Conservation (phyloP, 805 yeast species). For the Schwanniomyces vanrijiae region DNA sequence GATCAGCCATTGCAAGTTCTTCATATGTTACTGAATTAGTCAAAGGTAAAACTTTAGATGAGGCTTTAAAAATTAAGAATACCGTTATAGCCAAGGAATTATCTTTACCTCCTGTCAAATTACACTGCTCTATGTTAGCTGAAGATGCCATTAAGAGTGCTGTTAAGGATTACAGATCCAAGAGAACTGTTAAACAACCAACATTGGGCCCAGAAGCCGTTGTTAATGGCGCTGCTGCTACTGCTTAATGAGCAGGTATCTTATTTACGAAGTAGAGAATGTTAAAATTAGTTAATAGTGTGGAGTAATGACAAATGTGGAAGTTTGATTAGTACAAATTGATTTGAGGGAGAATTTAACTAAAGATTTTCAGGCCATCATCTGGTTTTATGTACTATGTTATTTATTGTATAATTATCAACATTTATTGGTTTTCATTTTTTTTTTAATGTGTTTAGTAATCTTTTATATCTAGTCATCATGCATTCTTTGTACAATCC, state of each 20-base stretch:
- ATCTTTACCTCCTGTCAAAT: constrained; percentile 92
- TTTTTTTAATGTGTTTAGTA: background rate
- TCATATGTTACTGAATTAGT: constrained; percentile 94
- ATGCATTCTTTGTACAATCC: too few relatives aligned
- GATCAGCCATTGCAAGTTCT: constrained; percentile 95
- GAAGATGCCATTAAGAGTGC: constrained; percentile 99
- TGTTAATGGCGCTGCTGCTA: constrained; percentile 10
- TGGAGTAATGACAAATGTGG: background rate
- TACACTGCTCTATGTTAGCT: constrained; percentile 98
- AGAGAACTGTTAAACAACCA: constrained; percentile 57
- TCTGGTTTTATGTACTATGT: background rate
- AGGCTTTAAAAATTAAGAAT: constrained; percentile 89
- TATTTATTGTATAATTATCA: background rate
- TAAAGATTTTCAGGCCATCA: background rate
- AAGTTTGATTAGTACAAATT: background rate
- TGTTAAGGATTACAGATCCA: constrained; percentile 87
- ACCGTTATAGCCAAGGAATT: constrained; percentile 93
- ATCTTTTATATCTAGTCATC: background rate
- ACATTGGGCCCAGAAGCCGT: constrained; percentile 64
- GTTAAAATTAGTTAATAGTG: background rate
- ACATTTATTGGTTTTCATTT: background rate
- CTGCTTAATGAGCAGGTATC: constrained; percentile 9
- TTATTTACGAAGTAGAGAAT: background rate
- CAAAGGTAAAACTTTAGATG: constrained; percentile 91
- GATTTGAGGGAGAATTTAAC: background rate